phyloP scores from a whole-genome alignment of 163 green algal species.

The Coccomyxa subellipsoidea region DNA sequence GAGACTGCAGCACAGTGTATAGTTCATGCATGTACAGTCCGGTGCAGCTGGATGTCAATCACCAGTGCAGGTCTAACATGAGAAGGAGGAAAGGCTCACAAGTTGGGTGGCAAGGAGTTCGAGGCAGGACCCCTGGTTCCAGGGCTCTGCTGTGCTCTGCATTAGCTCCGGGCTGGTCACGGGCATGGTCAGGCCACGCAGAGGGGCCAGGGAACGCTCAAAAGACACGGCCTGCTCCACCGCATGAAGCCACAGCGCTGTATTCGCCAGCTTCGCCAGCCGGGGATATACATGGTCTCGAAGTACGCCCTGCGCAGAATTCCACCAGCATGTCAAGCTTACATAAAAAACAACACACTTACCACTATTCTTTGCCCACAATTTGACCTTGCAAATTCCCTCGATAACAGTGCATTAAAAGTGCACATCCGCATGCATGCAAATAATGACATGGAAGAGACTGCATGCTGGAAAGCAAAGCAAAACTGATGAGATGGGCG shows the following conservation, averaged over 20 bases:
- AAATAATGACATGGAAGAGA: too few relatives aligned
- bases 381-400: too few relatives aligned
- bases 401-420: too few relatives aligned
- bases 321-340: too few relatives aligned
- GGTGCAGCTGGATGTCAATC: too few relatives aligned
- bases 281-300: constrained; percentile 34
- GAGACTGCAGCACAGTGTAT: too few relatives aligned
- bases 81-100: not conserved
- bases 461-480: too few relatives aligned
- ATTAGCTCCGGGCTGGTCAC: not conserved
- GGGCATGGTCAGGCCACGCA: constrained; percentile 22
- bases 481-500: too few relatives aligned
- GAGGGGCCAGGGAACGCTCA: constrained; percentile 35
- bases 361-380: too few relatives aligned
- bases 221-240: constrained; percentile 43
- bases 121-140: constrained; percentile 19
- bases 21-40: too few relatives aligned
- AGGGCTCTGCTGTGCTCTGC: constrained; percentile 22
- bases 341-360: too few relatives aligned
- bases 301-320: constrained; percentile 31
- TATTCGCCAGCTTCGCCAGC: constrained; percentile 11
- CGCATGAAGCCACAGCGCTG: constrained; percentile 43
- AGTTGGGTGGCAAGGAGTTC: constrained; percentile 1
- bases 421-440: too few relatives aligned
- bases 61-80: not conserved